phyloP scores from a whole-genome alignment of 208 protist genomes.

The Trypanosoma scelopori region DNA sequence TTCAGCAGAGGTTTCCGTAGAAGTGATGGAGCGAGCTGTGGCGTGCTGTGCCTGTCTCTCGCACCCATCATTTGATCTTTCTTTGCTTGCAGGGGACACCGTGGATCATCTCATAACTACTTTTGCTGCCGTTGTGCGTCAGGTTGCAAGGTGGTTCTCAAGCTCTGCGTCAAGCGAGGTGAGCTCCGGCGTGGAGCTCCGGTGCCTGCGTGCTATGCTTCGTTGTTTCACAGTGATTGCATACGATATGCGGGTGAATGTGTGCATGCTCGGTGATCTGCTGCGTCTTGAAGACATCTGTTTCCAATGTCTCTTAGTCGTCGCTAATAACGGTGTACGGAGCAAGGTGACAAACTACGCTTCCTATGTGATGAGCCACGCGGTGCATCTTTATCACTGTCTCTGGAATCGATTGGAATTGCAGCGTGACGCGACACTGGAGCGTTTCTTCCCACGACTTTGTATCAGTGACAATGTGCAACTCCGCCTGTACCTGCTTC shows the following conservation, averaged over 20 bases:
- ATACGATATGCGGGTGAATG: slow-evolving; percentile 37
- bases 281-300: slow-evolving; percentile 75
- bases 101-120: slow-evolving; percentile 45
- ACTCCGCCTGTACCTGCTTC: slow-evolving; percentile 36
- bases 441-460: slow-evolving; percentile 60
- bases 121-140: slow-evolving; percentile 44
- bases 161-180: not conserved
- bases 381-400: slow-evolving; percentile 55
- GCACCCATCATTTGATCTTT: slow-evolving; percentile 51
- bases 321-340: slow-evolving; percentile 34
- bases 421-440: slow-evolving; percentile 37
- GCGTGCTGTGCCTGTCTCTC: slow-evolving; percentile 51
- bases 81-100: slow-evolving; percentile 39
- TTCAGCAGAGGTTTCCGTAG: not conserved
- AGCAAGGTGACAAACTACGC: slow-evolving; percentile 44
- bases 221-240: slow-evolving; percentile 40
- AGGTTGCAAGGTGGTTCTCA: slow-evolving; percentile 15
- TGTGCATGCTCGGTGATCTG: slow-evolving; percentile 53
- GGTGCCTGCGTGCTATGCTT: slow-evolving; percentile 62
- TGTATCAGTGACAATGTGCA: slow-evolving; percentile 39
- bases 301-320: slow-evolving; percentile 57
- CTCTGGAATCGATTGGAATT: slow-evolving; percentile 67
- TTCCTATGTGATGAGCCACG: slow-evolving; percentile 54
- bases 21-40: slow-evolving; percentile 30
- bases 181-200: slow-evolving; percentile 34